Evolutionary conservation across 768 basidiomycete genomes (phyloP), one percentile per base, ranked within the genome.

Genomic region (Serendipita sp.): DNA sequence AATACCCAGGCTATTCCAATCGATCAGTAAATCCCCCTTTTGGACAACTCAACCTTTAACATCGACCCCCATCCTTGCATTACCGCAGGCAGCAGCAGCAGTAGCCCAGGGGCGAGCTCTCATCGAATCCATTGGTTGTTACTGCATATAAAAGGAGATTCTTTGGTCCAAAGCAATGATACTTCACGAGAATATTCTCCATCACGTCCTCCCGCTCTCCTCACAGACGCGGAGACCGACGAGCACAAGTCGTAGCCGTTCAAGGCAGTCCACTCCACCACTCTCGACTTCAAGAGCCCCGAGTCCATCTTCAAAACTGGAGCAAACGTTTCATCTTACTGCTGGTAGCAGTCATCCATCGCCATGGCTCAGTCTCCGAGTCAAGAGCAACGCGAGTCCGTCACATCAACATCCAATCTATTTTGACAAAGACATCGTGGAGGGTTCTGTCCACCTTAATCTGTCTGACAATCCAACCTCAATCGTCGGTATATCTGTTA

Each of bases 341-440:
- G 32, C 56, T 30, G 35, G 34, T n/a, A n/a, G 48, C 8, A 52
- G 56, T 32, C 28, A 38, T 36, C 4, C 30, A 32, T 23, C 47
- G 5, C 52, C 64, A 23, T 65, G 64, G 64, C 64, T 65, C 47
- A 34, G 48, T 3, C 51, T 65, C 23, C 30, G 30, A 38, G 48
- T 65, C 52, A 54, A n/a, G 34, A 65, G 64, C 36, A 35, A 32
- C 45, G 64, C 64, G 13, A 48, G 64, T 16, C 64, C 11, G 30
- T 30, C 34, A 11, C n/a, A 41, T 28, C 34, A 23, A 11, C 64
- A 64, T 54, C 64, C 64, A 3, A 44, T 64, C 32, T 64, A 52
- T 38, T 64, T 64, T 64, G 64, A 64, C 64, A n/a, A 11, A 23
- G 64, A 45, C 46, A 1, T 51, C 46, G 45, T 64, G 3, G 46